Conservation (phyloP, 2,329 filamentous ascomycete species). For the Canariomyces notabilis region DNA sequence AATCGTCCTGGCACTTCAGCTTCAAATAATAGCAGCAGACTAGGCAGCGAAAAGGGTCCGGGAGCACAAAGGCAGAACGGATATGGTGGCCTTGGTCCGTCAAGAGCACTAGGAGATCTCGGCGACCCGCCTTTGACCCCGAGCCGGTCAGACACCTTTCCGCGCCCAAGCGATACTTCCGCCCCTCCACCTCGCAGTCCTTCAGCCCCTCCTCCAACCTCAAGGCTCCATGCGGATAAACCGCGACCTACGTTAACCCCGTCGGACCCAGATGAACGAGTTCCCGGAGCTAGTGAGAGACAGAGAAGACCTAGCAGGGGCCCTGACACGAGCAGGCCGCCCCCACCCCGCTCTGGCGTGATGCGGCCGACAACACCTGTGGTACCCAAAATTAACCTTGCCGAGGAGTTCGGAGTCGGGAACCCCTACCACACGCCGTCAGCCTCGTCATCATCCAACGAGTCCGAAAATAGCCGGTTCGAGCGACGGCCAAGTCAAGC, state of each 20-base stretch:
- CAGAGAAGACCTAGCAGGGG: constrained; percentile 40
- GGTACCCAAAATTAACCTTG: constrained; percentile 47
- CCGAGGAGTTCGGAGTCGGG: constrained; percentile 54
- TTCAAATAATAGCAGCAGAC: constrained; percentile 31
- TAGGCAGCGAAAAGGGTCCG: constrained; percentile 32
- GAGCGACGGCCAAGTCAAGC: constrained; percentile 48
- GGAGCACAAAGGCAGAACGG: constrained; percentile 45
- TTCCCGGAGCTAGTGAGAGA: constrained; percentile 25
- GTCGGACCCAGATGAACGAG: constrained; percentile 21
- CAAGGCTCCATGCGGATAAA: constrained; percentile 31
- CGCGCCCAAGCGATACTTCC: constrained; percentile 34
- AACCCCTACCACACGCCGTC: constrained; percentile 62
- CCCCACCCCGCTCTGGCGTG: constrained; percentile 48
- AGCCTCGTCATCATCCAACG: constrained; percentile 60
- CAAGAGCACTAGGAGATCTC: constrained; percentile 33
- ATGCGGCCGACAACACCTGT: constrained; percentile 36
- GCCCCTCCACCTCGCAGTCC: constrained; percentile 41
- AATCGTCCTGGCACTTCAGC: constrained; percentile 31
- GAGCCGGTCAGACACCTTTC: constrained; percentile 51
- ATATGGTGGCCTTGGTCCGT: constrained; percentile 54
- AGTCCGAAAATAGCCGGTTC: constrained; percentile 47
- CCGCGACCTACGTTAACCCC: constrained; percentile 19
- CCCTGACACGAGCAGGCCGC: constrained; percentile 47
- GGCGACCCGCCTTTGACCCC: constrained; percentile 35
- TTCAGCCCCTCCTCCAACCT: constrained; percentile 38